A percentile compares a stretch with the other conserved stretches of the same genome.
Conservation (phyloP, 148 eudicot species). For the Persicaria tinctoria region DNA sequence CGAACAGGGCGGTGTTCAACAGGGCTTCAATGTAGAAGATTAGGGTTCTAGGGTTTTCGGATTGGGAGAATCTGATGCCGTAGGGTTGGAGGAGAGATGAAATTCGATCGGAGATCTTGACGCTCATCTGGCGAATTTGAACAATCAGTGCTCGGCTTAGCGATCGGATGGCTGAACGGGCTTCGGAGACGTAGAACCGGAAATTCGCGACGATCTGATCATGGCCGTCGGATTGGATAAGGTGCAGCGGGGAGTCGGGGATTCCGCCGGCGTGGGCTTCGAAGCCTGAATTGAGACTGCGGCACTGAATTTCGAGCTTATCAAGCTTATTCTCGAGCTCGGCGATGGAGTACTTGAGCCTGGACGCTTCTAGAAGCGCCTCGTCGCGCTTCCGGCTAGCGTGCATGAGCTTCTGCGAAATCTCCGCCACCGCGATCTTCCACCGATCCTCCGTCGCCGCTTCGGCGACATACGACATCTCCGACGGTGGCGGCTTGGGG, state of each 20-base stretch:
- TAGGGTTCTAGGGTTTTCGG: slow-evolving; percentile 43
- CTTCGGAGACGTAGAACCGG: slow-evolving; percentile 49
- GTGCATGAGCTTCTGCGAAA: slow-evolving; percentile 59
- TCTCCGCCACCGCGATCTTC: slow-evolving; percentile 57
- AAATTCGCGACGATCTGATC: slow-evolving; percentile 55
- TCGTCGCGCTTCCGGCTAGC: slow-evolving; percentile 69
- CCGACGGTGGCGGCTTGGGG: slow-evolving; percentile 32
- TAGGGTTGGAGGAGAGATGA: slow-evolving; percentile 43
- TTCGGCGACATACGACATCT: slow-evolving; percentile 17
- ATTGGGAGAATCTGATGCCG: slow-evolving; percentile 49
- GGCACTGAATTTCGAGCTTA: slow-evolving; percentile 66
- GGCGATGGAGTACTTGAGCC: slow-evolving; percentile 56
- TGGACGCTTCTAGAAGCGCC: slow-evolving; percentile 65
- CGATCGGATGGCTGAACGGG: slow-evolving; percentile 49
- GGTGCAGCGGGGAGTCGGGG: slow-evolving; percentile 13
- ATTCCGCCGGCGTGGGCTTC: slow-evolving; percentile 30
- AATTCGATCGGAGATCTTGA: slow-evolving; percentile 48
- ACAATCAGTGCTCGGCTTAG: slow-evolving; percentile 50
- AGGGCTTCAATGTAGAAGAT: slow-evolving; percentile 60
- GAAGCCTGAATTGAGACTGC: slow-evolving; percentile 53
- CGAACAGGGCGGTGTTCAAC: slow-evolving; percentile 48
- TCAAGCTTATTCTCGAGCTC: slow-evolving; percentile 81
- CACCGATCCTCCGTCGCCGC: slow-evolving; percentile 50
- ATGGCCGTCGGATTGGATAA: slow-evolving; percentile 17
- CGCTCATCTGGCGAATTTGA: slow-evolving; percentile 58